Evolutionary conservation across 148 eudicot genomes (phyloP), one percentile per base, ranked within the genome.

Genomic region (Rhododendron griersonianum): DNA sequence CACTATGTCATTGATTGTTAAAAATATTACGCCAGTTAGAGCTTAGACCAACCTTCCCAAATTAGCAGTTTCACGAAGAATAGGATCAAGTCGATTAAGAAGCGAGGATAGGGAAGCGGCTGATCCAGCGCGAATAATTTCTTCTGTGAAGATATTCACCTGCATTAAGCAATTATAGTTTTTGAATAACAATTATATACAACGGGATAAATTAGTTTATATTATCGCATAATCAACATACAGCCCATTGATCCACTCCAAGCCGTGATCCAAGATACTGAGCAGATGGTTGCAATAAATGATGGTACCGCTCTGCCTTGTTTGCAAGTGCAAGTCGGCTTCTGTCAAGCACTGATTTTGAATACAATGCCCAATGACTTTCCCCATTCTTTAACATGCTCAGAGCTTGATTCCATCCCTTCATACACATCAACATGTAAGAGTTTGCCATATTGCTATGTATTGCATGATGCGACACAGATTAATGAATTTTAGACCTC

Each of bases 271-370:
- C 99, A 21, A 97, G 93, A 88, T 95, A 94, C 88, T 97, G 98
- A 18, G 99, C 99, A 87, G 99, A 97, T 84, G 99, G 99, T 87
- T 97, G 99, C 89, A 97, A 88, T 80, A 93, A 83, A 41, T 89
- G 93, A 87, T 93, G 98, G 89, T 95, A 97, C 86, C 84, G 84
- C 92, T 97, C 99, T 48, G 96, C 98, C 91, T 94, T 97, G 92
- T 91, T 95, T 87, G 96, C 90, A 85, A 97, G 98, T 80, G 98
- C 88, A 85, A 97, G 91, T 59, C 99, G 95, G 48, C 95, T 93
- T 91, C 98, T 91, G 91, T 97, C 99, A 86, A 97, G 98, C 85
- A 97, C 96, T 82, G 99, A 93, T 89, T 97, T 97, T 86, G 99
- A 98, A 88, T 93, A 95, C 87, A 97, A 89, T 80, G 98, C 98